Percentiles rank a stretch among this genome's conserved stretches.
These are phyloP conservation scores for Bauhinia variegata DNA, from an alignment of 306 rosid species.

Conservation along the genomic window DNA sequence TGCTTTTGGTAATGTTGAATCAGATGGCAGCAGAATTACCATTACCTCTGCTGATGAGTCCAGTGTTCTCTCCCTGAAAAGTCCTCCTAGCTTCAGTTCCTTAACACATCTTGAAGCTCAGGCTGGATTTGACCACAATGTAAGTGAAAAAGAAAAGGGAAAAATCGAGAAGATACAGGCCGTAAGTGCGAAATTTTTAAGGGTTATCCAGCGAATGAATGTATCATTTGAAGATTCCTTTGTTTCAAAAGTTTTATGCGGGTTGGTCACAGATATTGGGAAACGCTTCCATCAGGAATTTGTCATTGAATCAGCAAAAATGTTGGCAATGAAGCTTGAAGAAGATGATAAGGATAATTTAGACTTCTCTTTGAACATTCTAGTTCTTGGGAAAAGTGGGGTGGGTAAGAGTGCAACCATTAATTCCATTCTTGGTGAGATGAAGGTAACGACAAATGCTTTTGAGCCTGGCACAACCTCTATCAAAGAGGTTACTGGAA, in stretches of 20 bases:
- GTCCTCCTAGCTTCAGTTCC: slow-evolving; percentile 36
- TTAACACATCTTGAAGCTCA: slow-evolving; percentile 21
- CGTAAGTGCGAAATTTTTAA: slow-evolving; percentile 48
- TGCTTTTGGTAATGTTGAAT: slow-evolving; percentile 28
- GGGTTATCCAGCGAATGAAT: slow-evolving; percentile 54
- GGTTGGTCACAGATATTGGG: slow-evolving; percentile 47
- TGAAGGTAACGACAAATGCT: slow-evolving; percentile 48
- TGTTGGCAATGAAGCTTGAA: slow-evolving; percentile 54
- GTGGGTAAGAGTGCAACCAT: slow-evolving; percentile 72
- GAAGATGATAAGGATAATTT: slow-evolving; percentile 45
- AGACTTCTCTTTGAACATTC: slow-evolving; percentile 59
- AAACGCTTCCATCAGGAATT: slow-evolving; percentile 42
- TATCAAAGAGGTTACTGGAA: slow-evolving; percentile 52
- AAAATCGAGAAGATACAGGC: slow-evolving; percentile 38
- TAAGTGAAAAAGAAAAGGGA: slow-evolving; percentile 48
- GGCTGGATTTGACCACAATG: slow-evolving; percentile 32
- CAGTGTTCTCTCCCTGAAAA: slow-evolving; percentile 24
- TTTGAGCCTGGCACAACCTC: slow-evolving; percentile 57
- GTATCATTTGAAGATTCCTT: slow-evolving; percentile 46
- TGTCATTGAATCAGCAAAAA: slow-evolving; percentile 49
- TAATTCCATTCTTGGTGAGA: slow-evolving; percentile 56
- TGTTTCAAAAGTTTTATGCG: slow-evolving; percentile 49
- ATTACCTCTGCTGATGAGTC: slow-evolving; percentile 40
- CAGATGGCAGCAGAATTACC: slow-evolving; percentile 33
- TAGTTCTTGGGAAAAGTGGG: slow-evolving; percentile 65